Evolutionary conservation across 352 stramenopile genomes (phyloP).

Genomic region (Phytopythium boreale): DNA sequence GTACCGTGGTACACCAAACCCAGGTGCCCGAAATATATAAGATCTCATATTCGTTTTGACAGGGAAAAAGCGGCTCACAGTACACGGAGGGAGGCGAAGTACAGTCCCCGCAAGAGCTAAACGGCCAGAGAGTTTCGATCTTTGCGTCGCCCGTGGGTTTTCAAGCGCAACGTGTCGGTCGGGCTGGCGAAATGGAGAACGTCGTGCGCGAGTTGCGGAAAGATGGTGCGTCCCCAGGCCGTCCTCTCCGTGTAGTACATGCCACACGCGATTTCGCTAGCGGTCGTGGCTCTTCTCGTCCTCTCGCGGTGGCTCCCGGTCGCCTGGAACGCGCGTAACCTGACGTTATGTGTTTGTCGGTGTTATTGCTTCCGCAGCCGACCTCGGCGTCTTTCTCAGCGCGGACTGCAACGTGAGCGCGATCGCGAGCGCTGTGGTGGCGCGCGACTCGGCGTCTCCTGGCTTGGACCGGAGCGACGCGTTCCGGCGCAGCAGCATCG

Average conservation of each 20-base stretch:
- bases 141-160: not conserved
- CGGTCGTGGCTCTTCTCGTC: not conserved
- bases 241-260: not conserved
- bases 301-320: not conserved
- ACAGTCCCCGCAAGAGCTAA: constrained; percentile 7
- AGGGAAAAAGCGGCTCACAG: not conserved
- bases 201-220: constrained; percentile 71
- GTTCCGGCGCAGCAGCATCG: constrained; percentile 13
- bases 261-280: not conserved
- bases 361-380: constrained; percentile 28
- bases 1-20: not conserved
- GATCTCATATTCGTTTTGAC: constrained; percentile 5
- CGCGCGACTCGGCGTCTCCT: constrained; percentile 46
- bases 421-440: constrained; percentile 77
- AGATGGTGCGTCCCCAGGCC: constrained; percentile 40
- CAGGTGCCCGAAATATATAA: not conserved
- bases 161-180: not conserved
- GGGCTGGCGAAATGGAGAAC: constrained; percentile 43
- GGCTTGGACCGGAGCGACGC: constrained; percentile 8
- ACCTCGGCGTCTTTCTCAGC: constrained; percentile 71
- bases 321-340: not conserved
- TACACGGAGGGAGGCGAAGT: not conserved
- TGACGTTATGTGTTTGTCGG: not conserved
- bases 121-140: constrained; percentile 4
- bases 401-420: constrained; percentile 72